phyloP scores from a whole-genome alignment of 192 early-diverging fungal genomes.

The Coemansia sp. region DNA sequence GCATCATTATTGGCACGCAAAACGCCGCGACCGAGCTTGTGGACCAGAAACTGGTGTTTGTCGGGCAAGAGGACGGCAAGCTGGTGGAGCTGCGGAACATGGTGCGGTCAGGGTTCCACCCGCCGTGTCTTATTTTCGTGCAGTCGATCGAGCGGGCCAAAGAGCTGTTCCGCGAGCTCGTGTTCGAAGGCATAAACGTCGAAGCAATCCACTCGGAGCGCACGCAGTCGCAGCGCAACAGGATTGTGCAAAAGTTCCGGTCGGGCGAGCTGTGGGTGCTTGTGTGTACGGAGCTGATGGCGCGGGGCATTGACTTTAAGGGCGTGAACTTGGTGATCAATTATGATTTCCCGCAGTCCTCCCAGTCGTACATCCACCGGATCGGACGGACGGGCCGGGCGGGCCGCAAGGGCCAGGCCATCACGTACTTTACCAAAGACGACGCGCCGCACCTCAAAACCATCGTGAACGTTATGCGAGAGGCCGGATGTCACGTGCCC shows the following conservation, averaged over 20 bases:
- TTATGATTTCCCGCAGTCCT: conserved; percentile 94
- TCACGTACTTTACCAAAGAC: conserved; percentile 95
- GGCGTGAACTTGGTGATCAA: conserved; percentile 97
- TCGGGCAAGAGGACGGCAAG: conserved; percentile 93
- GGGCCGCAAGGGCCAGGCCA: conserved; percentile 80
- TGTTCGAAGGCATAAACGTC: conserved; percentile 97
- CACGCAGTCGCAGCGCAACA: conserved; percentile 90
- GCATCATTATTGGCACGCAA: conserved; percentile 82
- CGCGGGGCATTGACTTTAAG: conserved; percentile 98
- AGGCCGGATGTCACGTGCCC: conserved; percentile 92
- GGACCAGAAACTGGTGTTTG: conserved; percentile 84
- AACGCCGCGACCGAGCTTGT: conserved; percentile 92
- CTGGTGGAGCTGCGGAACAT: conserved; percentile 87
- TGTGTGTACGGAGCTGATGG: conserved; percentile 95
- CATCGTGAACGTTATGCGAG: conserved; percentile 96
- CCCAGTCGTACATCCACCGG: conserved; percentile 92
- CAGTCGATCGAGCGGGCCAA: conserved; percentile 97
- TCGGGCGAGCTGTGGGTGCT: conserved; percentile 90
- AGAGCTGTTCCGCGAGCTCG: conserved; percentile 92
- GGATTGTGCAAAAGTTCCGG: conserved; percentile 84
- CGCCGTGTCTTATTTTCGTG: conserved; percentile 93
- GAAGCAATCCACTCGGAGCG: conserved; percentile 98
- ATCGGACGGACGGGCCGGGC: conserved; percentile 99
- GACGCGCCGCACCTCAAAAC: conserved; percentile 85
- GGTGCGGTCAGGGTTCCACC: conserved; percentile 73